Conservation (phyloP, 495 filamentous ascomycete genomes). For the Podospora bellae-mahoneyi region DNA sequence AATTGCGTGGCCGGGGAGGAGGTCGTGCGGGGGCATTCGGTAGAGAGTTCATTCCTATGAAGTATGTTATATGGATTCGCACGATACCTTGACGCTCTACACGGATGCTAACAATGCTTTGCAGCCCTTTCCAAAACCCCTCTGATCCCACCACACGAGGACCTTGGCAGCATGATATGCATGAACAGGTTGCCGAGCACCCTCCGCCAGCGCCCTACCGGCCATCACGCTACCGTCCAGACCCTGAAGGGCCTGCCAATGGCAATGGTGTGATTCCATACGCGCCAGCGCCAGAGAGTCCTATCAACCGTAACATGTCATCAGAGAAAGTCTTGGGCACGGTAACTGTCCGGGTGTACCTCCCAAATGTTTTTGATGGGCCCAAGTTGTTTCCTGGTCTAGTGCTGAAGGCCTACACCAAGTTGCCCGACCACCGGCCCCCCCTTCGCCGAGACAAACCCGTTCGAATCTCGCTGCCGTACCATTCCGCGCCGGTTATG, state of each 20-base stretch:
- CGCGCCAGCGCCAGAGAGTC: conserved; percentile 38
- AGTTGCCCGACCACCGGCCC: conserved; percentile 89
- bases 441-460: conserved; percentile 95
- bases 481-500: conserved; percentile 48
- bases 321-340: conserved; percentile 65
- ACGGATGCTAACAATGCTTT: neutral
- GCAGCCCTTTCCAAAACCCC: conserved; percentile 39
- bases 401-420: conserved; percentile 80
- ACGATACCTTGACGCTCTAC: neutral
- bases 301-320: conserved; percentile 59
- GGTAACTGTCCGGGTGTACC: conserved; percentile 72
- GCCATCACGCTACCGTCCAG: conserved; percentile 34
- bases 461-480: conserved; percentile 87
- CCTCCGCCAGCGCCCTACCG: conserved; percentile 32
- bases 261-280: conserved; percentile 46
- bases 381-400: conserved; percentile 68
- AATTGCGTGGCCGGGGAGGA: conserved; percentile 49
- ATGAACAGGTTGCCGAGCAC: conserved; percentile 66
- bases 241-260: conserved; percentile 43
- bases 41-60: conserved; percentile 56
- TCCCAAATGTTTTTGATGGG: conserved; percentile 67
- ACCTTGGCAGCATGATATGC: conserved; percentile 92
- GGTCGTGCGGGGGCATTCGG: conserved; percentile 49
- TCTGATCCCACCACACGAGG: conserved; percentile 61
- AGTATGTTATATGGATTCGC: conserved; percentile 43